A percentile compares a stretch with the other conserved stretches of the same genome.
These are phyloP conservation scores for Raphanus hybrid DNA, from an alignment of 441 rosid species.

Conservation along the genomic window DNA sequence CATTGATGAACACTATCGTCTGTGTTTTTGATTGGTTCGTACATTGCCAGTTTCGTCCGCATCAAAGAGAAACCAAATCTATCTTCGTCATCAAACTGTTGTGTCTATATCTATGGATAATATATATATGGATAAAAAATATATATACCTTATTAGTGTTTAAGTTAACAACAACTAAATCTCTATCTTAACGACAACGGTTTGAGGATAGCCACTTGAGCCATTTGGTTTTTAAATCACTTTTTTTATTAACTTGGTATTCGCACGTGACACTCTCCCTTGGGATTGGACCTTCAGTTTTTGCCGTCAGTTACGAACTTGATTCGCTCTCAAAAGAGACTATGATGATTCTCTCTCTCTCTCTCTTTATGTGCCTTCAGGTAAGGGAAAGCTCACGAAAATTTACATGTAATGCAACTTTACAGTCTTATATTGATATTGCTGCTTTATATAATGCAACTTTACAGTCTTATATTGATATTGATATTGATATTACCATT, in stretches of 20 bases:
- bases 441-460: too few relatives aligned
- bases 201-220: background rate
- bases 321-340: background rate
- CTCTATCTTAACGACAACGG: background rate
- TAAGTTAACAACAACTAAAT: background rate
- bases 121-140: background rate
- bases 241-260: too few relatives aligned
- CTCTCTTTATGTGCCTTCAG: background rate
- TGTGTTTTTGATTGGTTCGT: constrained; percentile 45
- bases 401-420: background rate
- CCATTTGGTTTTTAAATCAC: background rate
- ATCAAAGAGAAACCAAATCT: constrained; percentile 11
- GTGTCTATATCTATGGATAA: background rate
- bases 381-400: constrained; percentile 5
- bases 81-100: background rate
- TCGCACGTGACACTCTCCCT: constrained; percentile 12
- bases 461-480: too few relatives aligned
- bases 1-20: constrained; percentile 37
- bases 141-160: background rate
- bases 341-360: background rate
- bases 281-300: constrained; percentile 26
- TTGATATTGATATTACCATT: too few relatives aligned
- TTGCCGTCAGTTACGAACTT: constrained; percentile 23
- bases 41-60: constrained; percentile 36
- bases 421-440: background rate